Conservation (phyloP, 495 filamentous ascomycete genomes). For the Amniculicola lignicola region DNA sequence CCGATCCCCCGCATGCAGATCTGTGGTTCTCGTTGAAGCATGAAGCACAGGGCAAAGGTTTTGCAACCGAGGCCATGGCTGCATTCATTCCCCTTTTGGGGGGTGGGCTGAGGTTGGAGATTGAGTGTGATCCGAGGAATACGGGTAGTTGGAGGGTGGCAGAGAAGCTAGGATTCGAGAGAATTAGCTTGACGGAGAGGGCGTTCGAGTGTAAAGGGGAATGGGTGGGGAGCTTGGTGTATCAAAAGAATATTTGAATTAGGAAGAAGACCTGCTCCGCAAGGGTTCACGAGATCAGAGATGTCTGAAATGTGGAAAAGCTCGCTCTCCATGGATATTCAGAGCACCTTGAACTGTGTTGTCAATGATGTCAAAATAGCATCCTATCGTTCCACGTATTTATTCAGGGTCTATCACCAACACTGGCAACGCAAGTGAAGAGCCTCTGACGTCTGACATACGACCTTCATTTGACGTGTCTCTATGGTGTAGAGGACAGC, state of each 20-base stretch:
- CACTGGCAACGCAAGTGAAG: too few relatives aligned
- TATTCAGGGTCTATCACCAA: too few relatives aligned
- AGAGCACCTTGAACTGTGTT: too few relatives aligned
- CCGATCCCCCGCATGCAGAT: constrained; percentile 4
- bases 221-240: constrained; percentile 28
- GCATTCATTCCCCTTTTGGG: constrained; percentile 19
- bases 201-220: constrained; percentile 25
- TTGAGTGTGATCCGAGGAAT: constrained; percentile 33
- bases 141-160: constrained; percentile 26
- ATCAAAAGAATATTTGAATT: constrained; percentile 8
- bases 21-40: constrained; percentile 32
- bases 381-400: too few relatives aligned
- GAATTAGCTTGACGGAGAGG: constrained; percentile 21
- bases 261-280: too few relatives aligned
- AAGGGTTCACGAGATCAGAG: too few relatives aligned
- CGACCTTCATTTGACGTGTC: too few relatives aligned
- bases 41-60: constrained; percentile 21
- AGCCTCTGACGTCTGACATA: too few relatives aligned
- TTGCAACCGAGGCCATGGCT: constrained; percentile 30
- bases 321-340: too few relatives aligned
- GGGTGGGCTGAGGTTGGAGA: constrained; percentile 12
- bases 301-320: too few relatives aligned
- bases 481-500: too few relatives aligned
- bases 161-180: constrained; percentile 25
- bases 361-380: too few relatives aligned